Evolutionary conservation across 1,284 basidiomycete genomes (phyloP).

Genomic region (Leccinum ponderosum): DNA sequence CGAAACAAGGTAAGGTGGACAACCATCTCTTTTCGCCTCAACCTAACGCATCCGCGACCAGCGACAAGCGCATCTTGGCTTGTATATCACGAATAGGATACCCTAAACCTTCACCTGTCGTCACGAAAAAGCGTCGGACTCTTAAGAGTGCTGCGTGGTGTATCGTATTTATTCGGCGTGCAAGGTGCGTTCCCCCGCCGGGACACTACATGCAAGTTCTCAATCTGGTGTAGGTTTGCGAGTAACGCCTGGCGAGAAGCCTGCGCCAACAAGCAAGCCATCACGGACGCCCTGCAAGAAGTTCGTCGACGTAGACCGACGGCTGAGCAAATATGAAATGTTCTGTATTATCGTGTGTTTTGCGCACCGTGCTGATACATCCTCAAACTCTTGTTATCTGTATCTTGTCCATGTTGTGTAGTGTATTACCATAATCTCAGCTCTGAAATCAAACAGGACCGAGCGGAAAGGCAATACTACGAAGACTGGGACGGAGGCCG

Average conservation of each 20-base stretch:
- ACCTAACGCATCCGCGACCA: conserved; percentile 32
- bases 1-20: conserved; percentile 65
- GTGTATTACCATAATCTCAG: conserved; percentile 20
- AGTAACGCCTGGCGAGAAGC: conserved; percentile 65
- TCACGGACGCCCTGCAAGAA: conserved; percentile 67
- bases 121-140: conserved; percentile 41
- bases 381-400: conserved; percentile 18
- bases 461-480: conserved; percentile 10
- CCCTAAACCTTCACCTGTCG: conserved; percentile 37
- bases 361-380: neutral
- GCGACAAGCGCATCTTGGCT: conserved; percentile 77
- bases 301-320: conserved; percentile 55
- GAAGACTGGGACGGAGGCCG: conserved; percentile 18
- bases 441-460: neutral
- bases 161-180: conserved; percentile 66
- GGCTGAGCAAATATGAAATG: conserved; percentile 12
- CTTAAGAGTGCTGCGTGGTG: conserved; percentile 62
- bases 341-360: conserved; percentile 6
- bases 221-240: conserved; percentile 45
- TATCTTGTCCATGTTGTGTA: conserved; percentile 22
- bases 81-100: conserved; percentile 79
- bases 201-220: conserved; percentile 6
- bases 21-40: neutral
- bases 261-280: conserved; percentile 55
- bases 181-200: conserved; percentile 52